Percentiles rank a stretch among this genome's conserved stretches.
Evolutionary conservation across 345 rosid genomes (phyloP).

Genomic region (Kandelia obovata): DNA sequence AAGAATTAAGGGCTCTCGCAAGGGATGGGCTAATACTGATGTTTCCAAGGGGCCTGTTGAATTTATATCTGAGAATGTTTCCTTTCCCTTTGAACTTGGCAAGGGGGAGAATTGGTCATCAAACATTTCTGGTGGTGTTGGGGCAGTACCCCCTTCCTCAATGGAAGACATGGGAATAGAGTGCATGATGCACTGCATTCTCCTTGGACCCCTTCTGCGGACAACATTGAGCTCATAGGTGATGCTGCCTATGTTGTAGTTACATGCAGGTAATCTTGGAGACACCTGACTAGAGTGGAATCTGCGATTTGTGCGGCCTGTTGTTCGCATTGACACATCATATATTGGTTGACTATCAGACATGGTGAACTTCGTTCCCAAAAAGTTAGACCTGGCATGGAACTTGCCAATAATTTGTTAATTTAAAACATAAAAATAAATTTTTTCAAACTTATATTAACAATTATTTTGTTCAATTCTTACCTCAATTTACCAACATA

Average conservation of each 20-base stretch:
- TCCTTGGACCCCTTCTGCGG: constrained; percentile 88
- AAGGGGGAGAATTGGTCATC: constrained; percentile 34
- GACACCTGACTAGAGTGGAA: constrained; percentile 66
- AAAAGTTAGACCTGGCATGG: constrained; percentile 75
- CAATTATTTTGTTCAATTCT: constrained; percentile 14
- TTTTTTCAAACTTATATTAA: background rate
- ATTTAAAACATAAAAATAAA: background rate
- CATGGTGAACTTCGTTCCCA: constrained; percentile 89
- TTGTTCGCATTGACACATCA: constrained; percentile 40
- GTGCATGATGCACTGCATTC: constrained; percentile 84
- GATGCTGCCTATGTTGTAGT: constrained; percentile 54
- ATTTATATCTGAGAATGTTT: constrained; percentile 25
- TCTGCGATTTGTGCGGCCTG: constrained; percentile 40
- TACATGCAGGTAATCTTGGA: constrained; percentile 51
- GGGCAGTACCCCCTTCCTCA: constrained; percentile 59
- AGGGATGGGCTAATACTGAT: constrained; percentile 27
- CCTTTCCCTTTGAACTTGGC: constrained; percentile 43
- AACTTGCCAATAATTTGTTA: constrained; percentile 7
- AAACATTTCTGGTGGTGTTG: constrained; percentile 41
- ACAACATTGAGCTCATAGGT: constrained; percentile 89
- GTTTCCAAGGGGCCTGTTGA: constrained; percentile 38
- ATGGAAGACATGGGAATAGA: constrained; percentile 75
- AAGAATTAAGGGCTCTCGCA: constrained; percentile 54
- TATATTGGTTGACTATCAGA: constrained; percentile 59
- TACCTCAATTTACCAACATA: constrained; percentile 87